A percentile compares a stretch with the other conserved stretches of the same genome.
Conservation (phyloP, 2,329 filamentous ascomycete species). For the Colletotrichum spaethianum region DNA sequence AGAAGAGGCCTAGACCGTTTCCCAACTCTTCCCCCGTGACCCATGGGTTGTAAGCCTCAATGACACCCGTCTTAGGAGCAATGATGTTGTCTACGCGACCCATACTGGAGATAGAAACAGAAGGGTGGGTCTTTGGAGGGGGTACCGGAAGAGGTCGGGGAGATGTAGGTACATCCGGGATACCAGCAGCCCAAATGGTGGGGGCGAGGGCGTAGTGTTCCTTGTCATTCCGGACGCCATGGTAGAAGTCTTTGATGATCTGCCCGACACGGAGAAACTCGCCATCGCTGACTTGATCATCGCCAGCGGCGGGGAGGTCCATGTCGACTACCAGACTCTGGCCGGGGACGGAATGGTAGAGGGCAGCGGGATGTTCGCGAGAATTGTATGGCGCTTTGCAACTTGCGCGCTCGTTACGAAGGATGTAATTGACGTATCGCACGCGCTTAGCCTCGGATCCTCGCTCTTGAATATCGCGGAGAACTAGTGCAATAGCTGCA, state of each 20-base stretch:
- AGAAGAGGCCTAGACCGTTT: conserved; percentile 55
- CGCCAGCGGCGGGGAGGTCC: conserved; percentile 28
- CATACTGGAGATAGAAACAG: conserved; percentile 53
- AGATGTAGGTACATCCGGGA: conserved; percentile 32
- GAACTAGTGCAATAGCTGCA: conserved; percentile 48
- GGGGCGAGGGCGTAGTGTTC: conserved; percentile 49
- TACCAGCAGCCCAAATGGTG: conserved; percentile 43
- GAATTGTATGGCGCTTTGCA: conserved; percentile 46
- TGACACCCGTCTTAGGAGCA: conserved; percentile 42
- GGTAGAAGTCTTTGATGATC: conserved; percentile 48
- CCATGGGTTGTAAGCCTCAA: conserved; percentile 56
- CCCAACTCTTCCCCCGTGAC: conserved; percentile 61
- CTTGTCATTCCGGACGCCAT: conserved; percentile 47
- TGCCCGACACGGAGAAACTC: conserved; percentile 47
- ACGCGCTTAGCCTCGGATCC: conserved; percentile 19
- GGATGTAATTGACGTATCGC: conserved; percentile 50
- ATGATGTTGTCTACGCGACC: conserved; percentile 54
- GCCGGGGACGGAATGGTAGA: conserved; percentile 51
- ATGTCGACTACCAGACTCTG: conserved; percentile 48
- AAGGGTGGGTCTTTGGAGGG: conserved; percentile 45
- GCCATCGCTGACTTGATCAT: neutral
- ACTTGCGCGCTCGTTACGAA: conserved; percentile 49
- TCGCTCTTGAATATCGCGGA: conserved; percentile 47
- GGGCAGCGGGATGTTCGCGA: conserved; percentile 44
- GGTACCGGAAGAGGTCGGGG: conserved; percentile 44